A percentile compares a stretch with the other conserved stretches of the same genome.
Conservation (phyloP, 75 land plant species). For the Ceratopteris richardii region DNA sequence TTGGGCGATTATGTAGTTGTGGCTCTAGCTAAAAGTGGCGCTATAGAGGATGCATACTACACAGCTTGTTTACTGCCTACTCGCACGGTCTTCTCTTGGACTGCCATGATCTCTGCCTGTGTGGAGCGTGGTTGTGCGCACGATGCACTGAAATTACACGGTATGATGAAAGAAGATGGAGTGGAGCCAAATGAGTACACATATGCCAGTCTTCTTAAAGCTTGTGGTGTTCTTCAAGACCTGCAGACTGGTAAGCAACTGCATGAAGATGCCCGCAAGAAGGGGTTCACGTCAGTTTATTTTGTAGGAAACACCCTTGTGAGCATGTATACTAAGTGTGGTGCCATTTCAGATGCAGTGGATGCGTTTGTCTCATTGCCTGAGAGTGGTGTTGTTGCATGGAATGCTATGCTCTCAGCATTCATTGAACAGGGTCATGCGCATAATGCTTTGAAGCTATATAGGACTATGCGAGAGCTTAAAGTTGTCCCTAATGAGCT, state of each 20-base stretch:
- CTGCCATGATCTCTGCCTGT: slow-evolving; percentile 8
- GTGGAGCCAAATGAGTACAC: slow-evolving; percentile 6
- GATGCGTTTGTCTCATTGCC: not conserved
- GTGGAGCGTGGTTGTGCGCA: slow-evolving; percentile 3
- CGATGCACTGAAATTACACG: slow-evolving; percentile 4
- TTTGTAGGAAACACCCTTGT: slow-evolving; percentile 7
- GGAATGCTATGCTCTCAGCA: slow-evolving; percentile 18
- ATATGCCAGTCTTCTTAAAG: slow-evolving; percentile 11
- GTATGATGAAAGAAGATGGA: slow-evolving; percentile 6
- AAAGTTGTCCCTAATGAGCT: slow-evolving; percentile 27
- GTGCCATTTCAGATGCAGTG: not conserved
- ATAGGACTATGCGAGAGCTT: slow-evolving; percentile 25
- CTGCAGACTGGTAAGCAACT: slow-evolving; percentile 6
- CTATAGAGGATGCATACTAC: slow-evolving; percentile 3
- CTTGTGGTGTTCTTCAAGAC: slow-evolving; percentile 4
- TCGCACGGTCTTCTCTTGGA: slow-evolving; percentile 12
- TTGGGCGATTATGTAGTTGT: slow-evolving; percentile 3
- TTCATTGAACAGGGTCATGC: slow-evolving; percentile 10
- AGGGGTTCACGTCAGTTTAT: slow-evolving; percentile 6
- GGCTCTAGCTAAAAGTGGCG: slow-evolving; percentile 10
- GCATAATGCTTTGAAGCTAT: slow-evolving; percentile 14
- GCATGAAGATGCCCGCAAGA: slow-evolving; percentile 1
- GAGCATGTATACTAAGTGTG: slow-evolving; percentile 14
- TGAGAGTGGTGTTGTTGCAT: slow-evolving; percentile 3
- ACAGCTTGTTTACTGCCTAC: not conserved